Base-by-base conservation (phyloP, 1,139 yeast species). In the Saccharomyces hybrid region DNA sequence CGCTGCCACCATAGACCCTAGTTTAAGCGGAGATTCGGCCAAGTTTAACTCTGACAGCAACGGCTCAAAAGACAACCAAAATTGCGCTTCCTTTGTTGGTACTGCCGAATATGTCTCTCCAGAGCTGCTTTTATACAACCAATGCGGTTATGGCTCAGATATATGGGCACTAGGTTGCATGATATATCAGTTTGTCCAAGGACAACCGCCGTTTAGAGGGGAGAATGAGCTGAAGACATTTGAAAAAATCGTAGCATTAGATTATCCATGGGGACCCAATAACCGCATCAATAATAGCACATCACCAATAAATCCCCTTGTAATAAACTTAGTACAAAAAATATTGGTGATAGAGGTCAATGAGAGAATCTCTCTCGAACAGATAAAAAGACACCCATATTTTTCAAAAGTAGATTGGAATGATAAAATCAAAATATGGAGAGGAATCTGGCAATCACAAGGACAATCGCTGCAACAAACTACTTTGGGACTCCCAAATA, bases 101-200 rank as follows among this genome's bases (percentile, higher is more conserved):
- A 93, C 99, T 1, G 96, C 96, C 0, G 86, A 82, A 59, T 82
- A 82, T 57, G 93, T 86, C 1, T 83, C 90, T 0, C 95, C 95
- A 0, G 95, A 87, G 64, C 68, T 87, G 41, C 71, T 87, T 51
- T 82, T 83, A 54, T 78, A 75, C 62, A 86, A 86, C 63, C 81
- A 82, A 59, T 84, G 90, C 66, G 87, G 88, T 13, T 83, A 80
- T 62, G 85, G 85, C 27, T 83, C 90, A 50, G 95, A 85, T 70
- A 71, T 84, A 31, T 87, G 95, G 95, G 93, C 95, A 0, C 71
- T 85, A 59, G 95, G 95, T 0, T 87, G 95, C 68, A 85, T 87
- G 46, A 64, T 86, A 9, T 87, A 81, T 63, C 95, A 87, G 67
- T 79, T 87, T 75, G 76, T 84, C 50, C 85, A 85, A 6, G 95